Conservation (phyloP, 1,139 yeast genomes). For the Magnusiomyces clavatus region DNA sequence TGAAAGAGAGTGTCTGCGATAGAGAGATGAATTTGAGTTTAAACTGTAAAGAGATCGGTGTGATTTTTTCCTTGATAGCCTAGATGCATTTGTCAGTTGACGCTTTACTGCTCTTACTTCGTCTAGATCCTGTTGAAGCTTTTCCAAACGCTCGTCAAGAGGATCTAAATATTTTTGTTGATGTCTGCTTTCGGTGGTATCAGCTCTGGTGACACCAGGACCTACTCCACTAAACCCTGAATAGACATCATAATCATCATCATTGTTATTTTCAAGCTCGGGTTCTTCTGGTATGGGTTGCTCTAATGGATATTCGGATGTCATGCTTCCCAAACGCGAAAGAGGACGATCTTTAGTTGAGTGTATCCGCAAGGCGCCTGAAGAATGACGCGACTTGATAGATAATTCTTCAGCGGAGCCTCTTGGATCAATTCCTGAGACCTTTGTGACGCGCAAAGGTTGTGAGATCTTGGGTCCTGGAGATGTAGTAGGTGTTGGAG, state of each 20-base stretch:
- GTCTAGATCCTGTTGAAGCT: constrained; percentile 11
- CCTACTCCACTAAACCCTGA: no score
- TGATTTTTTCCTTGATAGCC: constrained; percentile 1
- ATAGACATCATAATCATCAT: no score
- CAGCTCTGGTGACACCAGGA: no score
- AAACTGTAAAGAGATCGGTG: background rate
- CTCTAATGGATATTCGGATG: background rate
- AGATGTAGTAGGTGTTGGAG: background rate
- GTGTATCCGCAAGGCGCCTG: constrained; percentile 3
- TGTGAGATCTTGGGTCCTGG: constrained; percentile 7
- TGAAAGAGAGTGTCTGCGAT: constrained; percentile 2
- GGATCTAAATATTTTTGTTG: constrained; percentile 7
- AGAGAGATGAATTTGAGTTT: constrained; percentile 2
- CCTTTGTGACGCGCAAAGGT: constrained; percentile 12
- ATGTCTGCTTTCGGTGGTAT: no score
- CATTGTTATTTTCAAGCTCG: no score
- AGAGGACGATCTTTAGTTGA: constrained; percentile 3
- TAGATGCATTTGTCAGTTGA: constrained; percentile 1
- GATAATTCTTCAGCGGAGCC: constrained; percentile 8
- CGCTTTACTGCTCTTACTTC: constrained; percentile 10
- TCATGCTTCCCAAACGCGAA: background rate
- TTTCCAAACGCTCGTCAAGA: constrained; percentile 8
- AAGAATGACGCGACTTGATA: constrained; percentile 4
- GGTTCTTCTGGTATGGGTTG: no score
- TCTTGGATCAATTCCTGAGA: constrained; percentile 7